Conservation (phyloP, 2,329 filamentous ascomycete species). For the Fusarium bulbicola region DNA sequence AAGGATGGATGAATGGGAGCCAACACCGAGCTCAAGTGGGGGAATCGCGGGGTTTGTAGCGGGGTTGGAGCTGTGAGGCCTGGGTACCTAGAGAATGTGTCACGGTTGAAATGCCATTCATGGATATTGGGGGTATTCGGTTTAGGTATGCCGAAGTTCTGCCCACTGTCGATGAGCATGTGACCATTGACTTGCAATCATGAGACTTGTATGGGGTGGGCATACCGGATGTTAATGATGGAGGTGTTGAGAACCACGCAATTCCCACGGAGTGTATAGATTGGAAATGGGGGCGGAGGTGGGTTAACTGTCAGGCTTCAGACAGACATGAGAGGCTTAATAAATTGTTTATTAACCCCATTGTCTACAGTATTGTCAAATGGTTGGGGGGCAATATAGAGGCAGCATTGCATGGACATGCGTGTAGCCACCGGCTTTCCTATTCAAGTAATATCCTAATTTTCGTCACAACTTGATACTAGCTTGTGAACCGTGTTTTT, state of each 20-base stretch:
- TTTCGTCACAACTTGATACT: not conserved
- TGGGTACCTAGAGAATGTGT: slow-evolving; percentile 5
- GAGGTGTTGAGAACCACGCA: slow-evolving; percentile 1
- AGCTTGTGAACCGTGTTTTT: not conserved
- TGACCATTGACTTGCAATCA: slow-evolving; percentile 8
- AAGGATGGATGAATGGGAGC: slow-evolving; percentile 1
- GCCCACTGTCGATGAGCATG: slow-evolving; percentile 1
- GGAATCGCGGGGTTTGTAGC: slow-evolving; percentile 22
- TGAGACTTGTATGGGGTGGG: not conserved
- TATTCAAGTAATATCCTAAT: not conserved
- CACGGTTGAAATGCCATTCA: slow-evolving; percentile 1
- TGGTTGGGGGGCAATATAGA: not conserved
- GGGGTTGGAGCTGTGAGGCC: slow-evolving; percentile 16
- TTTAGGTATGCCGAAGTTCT: not conserved
- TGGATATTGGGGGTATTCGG: not conserved
- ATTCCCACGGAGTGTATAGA: not conserved
- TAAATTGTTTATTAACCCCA: not conserved
- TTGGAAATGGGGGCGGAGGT: not conserved
- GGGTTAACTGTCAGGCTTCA: not conserved
- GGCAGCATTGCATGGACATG: not conserved
- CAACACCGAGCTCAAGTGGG: slow-evolving; percentile 12
- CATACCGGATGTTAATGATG: not conserved
- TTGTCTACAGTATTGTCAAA: not conserved
- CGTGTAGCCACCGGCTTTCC: not conserved
- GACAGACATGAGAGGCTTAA: not conserved